Percentiles rank a stretch among this genome's conserved stretches.
These are phyloP conservation scores for Diplogelasinospora grovesii DNA, from an alignment of 495 filamentous ascomycete genomes.

Conservation along the genomic window DNA sequence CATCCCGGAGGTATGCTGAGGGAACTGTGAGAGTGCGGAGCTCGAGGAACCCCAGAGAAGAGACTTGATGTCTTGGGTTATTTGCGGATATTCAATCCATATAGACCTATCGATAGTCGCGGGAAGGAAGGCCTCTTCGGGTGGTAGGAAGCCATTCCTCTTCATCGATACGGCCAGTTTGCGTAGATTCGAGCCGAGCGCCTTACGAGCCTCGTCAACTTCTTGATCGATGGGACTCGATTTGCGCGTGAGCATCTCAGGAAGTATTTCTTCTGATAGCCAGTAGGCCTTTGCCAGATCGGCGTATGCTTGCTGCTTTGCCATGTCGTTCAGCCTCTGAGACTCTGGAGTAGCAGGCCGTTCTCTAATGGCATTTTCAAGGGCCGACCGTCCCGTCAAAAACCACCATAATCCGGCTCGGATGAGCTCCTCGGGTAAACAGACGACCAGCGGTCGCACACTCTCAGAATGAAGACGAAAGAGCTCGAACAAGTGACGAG, in stretches of 20 bases:
- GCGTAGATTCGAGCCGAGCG: slow-evolving; percentile 54
- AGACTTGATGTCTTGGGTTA: slow-evolving; percentile 59
- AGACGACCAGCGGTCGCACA: slow-evolving; percentile 54
- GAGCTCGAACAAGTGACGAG: slow-evolving; percentile 58
- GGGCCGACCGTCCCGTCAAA: slow-evolving; percentile 60
- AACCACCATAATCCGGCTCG: slow-evolving; percentile 83
- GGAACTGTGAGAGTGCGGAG: slow-evolving; percentile 33
- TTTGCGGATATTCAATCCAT: slow-evolving; percentile 65
- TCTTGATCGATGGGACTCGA: slow-evolving; percentile 29
- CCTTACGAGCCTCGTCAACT: slow-evolving; percentile 46
- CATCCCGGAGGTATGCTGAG: slow-evolving; percentile 27
- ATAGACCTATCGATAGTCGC: slow-evolving; percentile 66
- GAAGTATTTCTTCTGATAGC: slow-evolving; percentile 63
- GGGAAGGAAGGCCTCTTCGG: slow-evolving; percentile 54
- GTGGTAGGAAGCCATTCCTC: slow-evolving; percentile 66
- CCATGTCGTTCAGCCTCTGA: slow-evolving; percentile 32
- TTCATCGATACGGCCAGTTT: slow-evolving; percentile 76
- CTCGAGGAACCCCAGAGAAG: slow-evolving; percentile 57
- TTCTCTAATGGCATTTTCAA: slow-evolving; percentile 64
- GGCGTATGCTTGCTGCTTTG: slow-evolving; percentile 61
- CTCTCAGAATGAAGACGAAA: slow-evolving; percentile 67
- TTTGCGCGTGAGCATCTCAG: slow-evolving; percentile 37
- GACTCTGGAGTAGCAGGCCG: slow-evolving; percentile 44
- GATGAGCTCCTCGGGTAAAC: slow-evolving; percentile 57
- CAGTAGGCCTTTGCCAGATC: slow-evolving; percentile 80